Percentiles rank a stretch among this genome's conserved stretches.
Conservation (phyloP, 371 early-diverging fungal genomes). For the Parasitella parasitica region DNA sequence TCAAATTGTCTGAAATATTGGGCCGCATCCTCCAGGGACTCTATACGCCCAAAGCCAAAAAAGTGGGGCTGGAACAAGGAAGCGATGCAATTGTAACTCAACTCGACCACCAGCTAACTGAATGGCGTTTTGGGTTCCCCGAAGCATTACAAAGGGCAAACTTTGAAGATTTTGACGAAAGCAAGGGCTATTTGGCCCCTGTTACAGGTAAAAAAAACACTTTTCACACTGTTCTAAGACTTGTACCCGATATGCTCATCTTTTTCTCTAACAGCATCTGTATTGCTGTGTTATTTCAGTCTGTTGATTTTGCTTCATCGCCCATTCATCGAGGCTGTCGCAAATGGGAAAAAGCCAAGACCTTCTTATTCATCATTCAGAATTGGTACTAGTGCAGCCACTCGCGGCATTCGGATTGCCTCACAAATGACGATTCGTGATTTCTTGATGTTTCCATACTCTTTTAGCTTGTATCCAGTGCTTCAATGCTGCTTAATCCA, state of each 20-base stretch:
- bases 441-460: conserved; percentile 47
- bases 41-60: conserved; percentile 46
- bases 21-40: conserved; percentile 44
- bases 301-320: conserved; percentile 43
- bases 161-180: conserved; percentile 41
- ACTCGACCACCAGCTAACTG: conserved; percentile 43
- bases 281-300: conserved; percentile 41
- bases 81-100: conserved; percentile 45
- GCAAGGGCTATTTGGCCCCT: conserved; percentile 35
- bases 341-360: conserved; percentile 22
- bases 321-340: conserved; percentile 42
- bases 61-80: conserved; percentile 35
- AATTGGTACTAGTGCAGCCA: conserved; percentile 49
- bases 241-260: neutral
- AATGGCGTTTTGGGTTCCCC: conserved; percentile 47
- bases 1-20: conserved; percentile 45
- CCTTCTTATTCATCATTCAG: conserved; percentile 41
- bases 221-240: too few relatives aligned
- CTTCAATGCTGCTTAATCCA: conserved; percentile 47
- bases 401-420: conserved; percentile 40
- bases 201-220: conserved; percentile 52
- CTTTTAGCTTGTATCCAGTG: conserved; percentile 46
- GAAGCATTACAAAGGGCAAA: conserved; percentile 32
- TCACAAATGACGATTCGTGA: conserved; percentile 34
- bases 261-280: conserved; percentile 24